Evolutionary conservation across 2,329 filamentous ascomycete genomes (phyloP).

Genomic region (Penicillium olsonii): DNA sequence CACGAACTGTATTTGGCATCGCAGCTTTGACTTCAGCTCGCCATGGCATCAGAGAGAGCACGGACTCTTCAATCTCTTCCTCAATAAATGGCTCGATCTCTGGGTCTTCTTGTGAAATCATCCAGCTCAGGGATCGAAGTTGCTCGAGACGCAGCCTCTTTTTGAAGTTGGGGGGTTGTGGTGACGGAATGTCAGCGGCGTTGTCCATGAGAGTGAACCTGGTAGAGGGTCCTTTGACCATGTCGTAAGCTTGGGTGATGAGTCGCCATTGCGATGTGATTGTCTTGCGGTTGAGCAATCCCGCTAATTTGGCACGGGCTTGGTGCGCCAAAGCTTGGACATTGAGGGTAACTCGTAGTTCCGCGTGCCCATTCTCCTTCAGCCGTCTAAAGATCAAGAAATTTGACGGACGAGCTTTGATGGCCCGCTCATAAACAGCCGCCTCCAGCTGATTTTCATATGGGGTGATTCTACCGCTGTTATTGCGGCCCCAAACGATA

Average conservation of each 20-base stretch:
- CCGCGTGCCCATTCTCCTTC: constrained; percentile 30
- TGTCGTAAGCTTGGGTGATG: constrained; percentile 45
- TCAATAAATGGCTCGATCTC: constrained; percentile 47
- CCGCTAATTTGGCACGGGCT: constrained; percentile 32
- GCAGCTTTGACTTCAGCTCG: constrained; percentile 55
- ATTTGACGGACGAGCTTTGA: constrained; percentile 51
- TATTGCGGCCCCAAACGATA: constrained; percentile 36
- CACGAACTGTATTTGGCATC: constrained; percentile 45
- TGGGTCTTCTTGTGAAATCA: constrained; percentile 55
- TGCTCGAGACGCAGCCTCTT: constrained; percentile 55
- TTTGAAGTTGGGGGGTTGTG: constrained; percentile 40
- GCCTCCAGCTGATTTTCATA: constrained; percentile 56
- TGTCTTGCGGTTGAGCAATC: constrained; percentile 7
- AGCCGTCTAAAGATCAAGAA: constrained; percentile 44
- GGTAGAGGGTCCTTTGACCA: constrained; percentile 33
- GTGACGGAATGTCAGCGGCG: constrained; percentile 30
- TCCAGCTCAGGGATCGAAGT: constrained; percentile 59
- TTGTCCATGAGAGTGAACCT: constrained; percentile 50
- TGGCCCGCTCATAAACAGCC: constrained; percentile 51
- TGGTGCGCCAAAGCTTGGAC: constrained; percentile 40
- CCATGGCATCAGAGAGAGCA: constrained; percentile 55
- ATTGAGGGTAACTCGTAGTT: constrained; percentile 44
- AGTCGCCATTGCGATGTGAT: constrained; percentile 49
- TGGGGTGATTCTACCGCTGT: constrained; percentile 37
- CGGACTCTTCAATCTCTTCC: constrained; percentile 59